These are phyloP conservation scores for Macaranga tanarius DNA, from an alignment of 441 rosid genomes.

Conservation along the genomic window DNA sequence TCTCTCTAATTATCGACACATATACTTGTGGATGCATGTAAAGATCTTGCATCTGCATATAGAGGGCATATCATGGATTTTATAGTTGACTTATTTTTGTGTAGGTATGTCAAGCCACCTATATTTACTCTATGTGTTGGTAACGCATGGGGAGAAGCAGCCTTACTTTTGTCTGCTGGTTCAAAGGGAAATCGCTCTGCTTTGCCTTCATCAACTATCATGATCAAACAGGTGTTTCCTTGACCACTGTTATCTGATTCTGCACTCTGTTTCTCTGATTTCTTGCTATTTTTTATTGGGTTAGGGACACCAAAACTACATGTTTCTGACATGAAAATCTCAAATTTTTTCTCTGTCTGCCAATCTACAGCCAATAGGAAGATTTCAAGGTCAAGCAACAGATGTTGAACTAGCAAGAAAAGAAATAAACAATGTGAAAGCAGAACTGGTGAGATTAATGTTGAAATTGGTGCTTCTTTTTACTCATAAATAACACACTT, in stretches of 20 bases:
- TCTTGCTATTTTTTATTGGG: conserved; percentile 2
- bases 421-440: conserved; percentile 67
- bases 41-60: not conserved
- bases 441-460: conserved; percentile 58
- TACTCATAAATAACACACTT: not conserved
- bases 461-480: not conserved
- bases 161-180: conserved; percentile 89
- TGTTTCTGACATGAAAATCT: conserved; percentile 6
- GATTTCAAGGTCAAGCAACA: conserved; percentile 94
- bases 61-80: not conserved
- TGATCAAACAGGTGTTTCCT: conserved; percentile 78
- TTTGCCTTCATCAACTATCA: conserved; percentile 84
- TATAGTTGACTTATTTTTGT: conserved; percentile 16
- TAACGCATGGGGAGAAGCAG: conserved; percentile 99
- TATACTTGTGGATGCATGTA: too few species aligned
- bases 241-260: conserved; percentile 21
- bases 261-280: conserved; percentile 8
- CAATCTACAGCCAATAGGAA: conserved; percentile 73
- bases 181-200: conserved; percentile 83
- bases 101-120: conserved; percentile 76
- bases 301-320: not conserved
- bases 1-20: not conserved
- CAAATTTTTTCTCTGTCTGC: conserved; percentile 6
- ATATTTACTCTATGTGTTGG: conserved; percentile 92
- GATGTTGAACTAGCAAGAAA: conserved; percentile 74